Conservation (phyloP, 331 rosid genomes). For the Stylosanthes scabra region DNA sequence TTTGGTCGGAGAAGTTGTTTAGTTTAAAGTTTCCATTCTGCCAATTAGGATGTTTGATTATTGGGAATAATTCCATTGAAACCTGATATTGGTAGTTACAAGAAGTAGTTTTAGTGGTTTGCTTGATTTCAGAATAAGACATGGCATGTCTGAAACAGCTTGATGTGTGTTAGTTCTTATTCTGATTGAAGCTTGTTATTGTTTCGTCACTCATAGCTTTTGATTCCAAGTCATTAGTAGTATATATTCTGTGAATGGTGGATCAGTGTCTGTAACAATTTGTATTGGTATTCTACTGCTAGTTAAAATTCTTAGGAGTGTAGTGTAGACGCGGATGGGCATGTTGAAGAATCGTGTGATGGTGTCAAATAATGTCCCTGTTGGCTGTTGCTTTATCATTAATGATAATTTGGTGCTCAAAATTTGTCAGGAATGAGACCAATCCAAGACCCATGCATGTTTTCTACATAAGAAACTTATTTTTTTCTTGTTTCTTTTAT, state of each 20-base stretch:
- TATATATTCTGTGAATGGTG: conserved; percentile 7
- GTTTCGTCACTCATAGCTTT: conserved; percentile 2
- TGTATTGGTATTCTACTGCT: conserved; percentile 8
- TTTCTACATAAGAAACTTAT: no score
- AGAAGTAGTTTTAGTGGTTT: conserved; percentile 4
- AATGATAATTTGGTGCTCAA: no score
- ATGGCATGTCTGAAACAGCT: conserved; percentile 14
- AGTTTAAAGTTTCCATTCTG: conserved; percentile 18
- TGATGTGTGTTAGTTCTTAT: background rate
- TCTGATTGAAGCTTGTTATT: conserved; percentile 33
- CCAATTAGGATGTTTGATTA: conserved; percentile 29
- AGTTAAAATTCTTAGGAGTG: background rate
- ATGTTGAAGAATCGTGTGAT: no score
- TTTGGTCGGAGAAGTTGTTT: conserved; percentile 20
- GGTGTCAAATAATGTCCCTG: no score
- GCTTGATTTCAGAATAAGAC: conserved; percentile 39
- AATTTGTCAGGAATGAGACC: no score
- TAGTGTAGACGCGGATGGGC: no score
- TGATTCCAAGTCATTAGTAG: conserved; percentile 17
- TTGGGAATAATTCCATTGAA: conserved; percentile 40
- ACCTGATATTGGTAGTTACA: conserved; percentile 31
- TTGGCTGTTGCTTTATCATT: no score
- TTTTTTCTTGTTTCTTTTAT: no score
- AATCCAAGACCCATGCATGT: no score
- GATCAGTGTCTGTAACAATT: conserved; percentile 28